Conservation (phyloP, 192 early-diverging fungal genomes). For the Coemansia sp. region DNA sequence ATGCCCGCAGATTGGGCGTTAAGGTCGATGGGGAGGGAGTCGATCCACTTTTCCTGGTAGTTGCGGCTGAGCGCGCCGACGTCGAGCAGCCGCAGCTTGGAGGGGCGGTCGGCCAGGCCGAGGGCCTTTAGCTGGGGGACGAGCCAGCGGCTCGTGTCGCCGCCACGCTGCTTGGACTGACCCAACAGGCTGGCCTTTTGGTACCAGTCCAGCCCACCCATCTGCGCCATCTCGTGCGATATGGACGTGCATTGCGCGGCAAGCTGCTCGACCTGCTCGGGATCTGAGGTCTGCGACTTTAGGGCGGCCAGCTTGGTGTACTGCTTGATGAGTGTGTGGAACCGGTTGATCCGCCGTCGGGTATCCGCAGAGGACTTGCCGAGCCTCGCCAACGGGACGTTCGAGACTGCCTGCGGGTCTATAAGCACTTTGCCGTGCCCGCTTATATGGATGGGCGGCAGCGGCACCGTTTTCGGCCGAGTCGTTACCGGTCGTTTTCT, state of each 20-base stretch:
- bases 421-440: slow-evolving; percentile 30
- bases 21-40: slow-evolving; percentile 78
- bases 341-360: slow-evolving; percentile 68
- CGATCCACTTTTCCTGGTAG: slow-evolving; percentile 73
- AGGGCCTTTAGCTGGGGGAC: slow-evolving; percentile 58
- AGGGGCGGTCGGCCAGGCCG: slow-evolving; percentile 6
- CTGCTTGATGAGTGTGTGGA: slow-evolving; percentile 79
- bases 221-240: slow-evolving; percentile 36
- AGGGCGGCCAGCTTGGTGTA: slow-evolving; percentile 52
- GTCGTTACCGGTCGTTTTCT: slow-evolving; percentile 28
- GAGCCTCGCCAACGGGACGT: slow-evolving; percentile 28
- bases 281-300: slow-evolving; percentile 21
- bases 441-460: slow-evolving; percentile 38
- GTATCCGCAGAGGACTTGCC: slow-evolving; percentile 64
- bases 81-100: slow-evolving; percentile 65
- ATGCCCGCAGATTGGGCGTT: slow-evolving; percentile 77
- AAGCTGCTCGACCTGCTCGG: slow-evolving; percentile 52
- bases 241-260: slow-evolving; percentile 36
- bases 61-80: slow-evolving; percentile 83
- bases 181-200: slow-evolving; percentile 80
- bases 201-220: slow-evolving; percentile 88
- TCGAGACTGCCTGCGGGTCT: neutral
- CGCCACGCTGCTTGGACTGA: slow-evolving; percentile 77
- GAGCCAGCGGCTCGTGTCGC: slow-evolving; percentile 80
- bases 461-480: slow-evolving; percentile 4